These are phyloP conservation scores for Sarocladiaceae sp. DNA, from an alignment of 2,329 filamentous ascomycete species.

Conservation along the genomic window DNA sequence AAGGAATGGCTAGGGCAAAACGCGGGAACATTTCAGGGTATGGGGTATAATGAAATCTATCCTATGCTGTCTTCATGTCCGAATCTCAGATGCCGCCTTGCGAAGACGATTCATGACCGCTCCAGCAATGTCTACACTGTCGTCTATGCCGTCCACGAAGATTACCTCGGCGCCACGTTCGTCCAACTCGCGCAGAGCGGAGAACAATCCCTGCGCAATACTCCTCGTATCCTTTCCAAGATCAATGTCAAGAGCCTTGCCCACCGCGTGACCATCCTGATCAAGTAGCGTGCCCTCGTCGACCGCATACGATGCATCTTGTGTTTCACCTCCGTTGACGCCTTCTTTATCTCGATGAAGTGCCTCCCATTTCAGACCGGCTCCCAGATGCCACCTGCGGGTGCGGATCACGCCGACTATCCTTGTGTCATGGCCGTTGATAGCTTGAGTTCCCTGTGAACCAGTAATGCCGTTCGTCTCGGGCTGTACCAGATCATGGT, in stretches of 20 bases:
- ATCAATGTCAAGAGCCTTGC: conserved; percentile 61
- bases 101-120: conserved; percentile 81
- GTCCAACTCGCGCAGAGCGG: conserved; percentile 81
- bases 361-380: conserved; percentile 29
- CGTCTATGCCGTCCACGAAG: conserved; percentile 83
- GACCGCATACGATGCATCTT: conserved; percentile 34
- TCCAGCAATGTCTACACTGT: conserved; percentile 76
- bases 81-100: conserved; percentile 66
- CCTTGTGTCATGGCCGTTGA: conserved; percentile 13
- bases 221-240: conserved; percentile 66
- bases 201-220: conserved; percentile 85
- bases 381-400: conserved; percentile 43
- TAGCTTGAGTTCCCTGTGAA: conserved; percentile 18
- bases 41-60: conserved; percentile 21
- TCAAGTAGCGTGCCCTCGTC: conserved; percentile 35
- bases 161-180: conserved; percentile 75
- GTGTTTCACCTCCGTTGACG: conserved; percentile 17
- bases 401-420: conserved; percentile 54
- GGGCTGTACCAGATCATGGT: conserved; percentile 16
- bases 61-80: conserved; percentile 36
- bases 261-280: conserved; percentile 26
- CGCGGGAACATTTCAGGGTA: not conserved
- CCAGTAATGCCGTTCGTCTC: conserved; percentile 9
- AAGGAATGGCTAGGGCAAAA: conserved; percentile 4
- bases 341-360: conserved; percentile 19